Evolutionary conservation across 2,329 filamentous ascomycete species (phyloP), one percentile per base, ranked within the genome.

Genomic region (Pseudogymnoascus sp.): DNA sequence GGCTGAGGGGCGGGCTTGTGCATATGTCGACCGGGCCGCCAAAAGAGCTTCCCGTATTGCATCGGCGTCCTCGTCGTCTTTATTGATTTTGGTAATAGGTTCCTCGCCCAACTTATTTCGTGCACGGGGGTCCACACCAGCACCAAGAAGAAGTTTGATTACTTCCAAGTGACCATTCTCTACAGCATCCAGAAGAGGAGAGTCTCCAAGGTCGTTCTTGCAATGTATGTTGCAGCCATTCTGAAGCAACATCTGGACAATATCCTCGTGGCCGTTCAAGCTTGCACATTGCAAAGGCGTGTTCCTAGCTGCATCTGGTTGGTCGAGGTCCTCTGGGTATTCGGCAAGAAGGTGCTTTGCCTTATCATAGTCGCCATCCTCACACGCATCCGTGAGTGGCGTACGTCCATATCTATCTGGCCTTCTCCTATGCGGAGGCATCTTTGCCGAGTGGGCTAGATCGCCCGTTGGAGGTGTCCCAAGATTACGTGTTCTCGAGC

Each of bases 241-340:
- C 7, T 90, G 85, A 66, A 99, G 86, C 40, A 99, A 78, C 62
- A 96, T 88, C 73, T 90, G 87, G 40, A 97, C 95, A 64, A 97
- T 93, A 63, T 95, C 85, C 34, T 87, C 87, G 73, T 88, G 90
- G 5, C 95, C 95, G 71, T 95, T 89, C 64, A 99, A 81, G 34
- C 93, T 87, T 36, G 95, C 93, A 68, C 96, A 95, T 75, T 99
- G 95, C 36, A 99, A 80, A 23, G 95, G 95, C 0, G 93, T 96
- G 71, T 97, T 97, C n/a, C 91, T 91, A 12, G 95, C 95, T 73
- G 96, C 96, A 72, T 99, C 95, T 23, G 90, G 86, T 64, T 93
- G 84, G 69, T 99, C 90, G 62, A 97, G 76, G 74, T 97, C 92
- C 66, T 96, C 90, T 0, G 91, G 92, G 18, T 92, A 85, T 72